Evolutionary conservation across 129 eudicot genomes (phyloP).

Genomic region (Artemisia annua): DNA sequence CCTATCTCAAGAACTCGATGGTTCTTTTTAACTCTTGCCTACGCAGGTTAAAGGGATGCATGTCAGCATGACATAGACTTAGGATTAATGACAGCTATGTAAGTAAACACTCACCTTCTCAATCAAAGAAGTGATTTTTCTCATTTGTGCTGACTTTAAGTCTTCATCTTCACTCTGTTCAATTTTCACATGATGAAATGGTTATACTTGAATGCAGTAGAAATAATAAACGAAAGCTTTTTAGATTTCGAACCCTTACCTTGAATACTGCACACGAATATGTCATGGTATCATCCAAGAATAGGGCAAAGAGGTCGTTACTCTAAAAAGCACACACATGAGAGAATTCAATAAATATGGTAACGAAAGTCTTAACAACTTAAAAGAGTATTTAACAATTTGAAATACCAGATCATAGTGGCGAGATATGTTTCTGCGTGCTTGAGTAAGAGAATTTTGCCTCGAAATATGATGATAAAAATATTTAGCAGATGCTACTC

Average conservation of each 20-base stretch:
- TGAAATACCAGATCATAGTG: constrained; percentile 60
- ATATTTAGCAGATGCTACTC: constrained; percentile 70
- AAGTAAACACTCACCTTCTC: constrained; percentile 38
- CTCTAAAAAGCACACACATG: constrained; percentile 37
- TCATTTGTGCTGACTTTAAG: constrained; percentile 61
- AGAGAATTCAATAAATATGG: background rate
- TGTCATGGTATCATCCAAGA: constrained; percentile 83
- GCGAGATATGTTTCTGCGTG: constrained; percentile 40
- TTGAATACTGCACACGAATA: constrained; percentile 79
- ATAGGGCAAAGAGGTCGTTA: constrained; percentile 69
- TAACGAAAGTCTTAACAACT: background rate
- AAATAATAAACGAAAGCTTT: background rate
- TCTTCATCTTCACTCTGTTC: constrained; percentile 56
- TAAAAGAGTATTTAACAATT: background rate
- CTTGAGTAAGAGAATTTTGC: constrained; percentile 73
- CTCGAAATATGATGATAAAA: constrained; percentile 56
- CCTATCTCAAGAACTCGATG: too few relatives aligned
- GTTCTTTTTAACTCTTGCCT: too few relatives aligned
- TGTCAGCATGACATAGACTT: too few relatives aligned
- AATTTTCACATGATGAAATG: background rate
- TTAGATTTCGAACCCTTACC: constrained; percentile 35
- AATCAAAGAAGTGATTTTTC: constrained; percentile 62
- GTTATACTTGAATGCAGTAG: background rate
- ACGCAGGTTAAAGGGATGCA: too few relatives aligned
- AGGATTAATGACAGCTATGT: too few relatives aligned